These are phyloP conservation scores for Dipteronia dyeriana DNA, from an alignment of 345 rosid genomes.

Conservation along the genomic window DNA sequence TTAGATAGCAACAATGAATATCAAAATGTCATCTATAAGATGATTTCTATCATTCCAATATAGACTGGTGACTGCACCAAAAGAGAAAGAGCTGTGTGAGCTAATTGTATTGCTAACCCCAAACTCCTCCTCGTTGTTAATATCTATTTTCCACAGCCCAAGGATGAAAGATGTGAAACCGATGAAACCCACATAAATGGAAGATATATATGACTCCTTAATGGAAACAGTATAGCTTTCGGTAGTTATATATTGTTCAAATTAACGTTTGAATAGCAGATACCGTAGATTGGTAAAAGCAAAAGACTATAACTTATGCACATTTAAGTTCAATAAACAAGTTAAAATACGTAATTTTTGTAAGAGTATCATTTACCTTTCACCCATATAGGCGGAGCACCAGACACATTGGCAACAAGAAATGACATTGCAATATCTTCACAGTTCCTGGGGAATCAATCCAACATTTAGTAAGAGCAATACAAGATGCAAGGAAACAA, in stretches of 20 bases:
- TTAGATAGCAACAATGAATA: background rate
- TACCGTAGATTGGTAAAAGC: background rate
- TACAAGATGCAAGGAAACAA: conserved; percentile 14
- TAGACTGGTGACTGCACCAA: background rate
- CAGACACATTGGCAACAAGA: conserved; percentile 91
- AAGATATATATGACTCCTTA: background rate
- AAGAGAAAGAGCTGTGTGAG: no score
- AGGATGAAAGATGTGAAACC: background rate
- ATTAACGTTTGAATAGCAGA: background rate
- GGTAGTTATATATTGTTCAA: background rate
- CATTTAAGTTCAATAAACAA: background rate
- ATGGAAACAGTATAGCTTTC: background rate
- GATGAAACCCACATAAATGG: background rate
- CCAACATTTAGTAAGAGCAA: conserved; percentile 25
- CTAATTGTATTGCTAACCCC: background rate
- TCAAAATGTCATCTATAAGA: background rate
- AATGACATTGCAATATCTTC: conserved; percentile 99
- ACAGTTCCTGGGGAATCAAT: conserved; percentile 68
- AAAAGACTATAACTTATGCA: background rate
- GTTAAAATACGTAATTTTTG: background rate
- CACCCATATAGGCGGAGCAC: conserved; percentile 91
- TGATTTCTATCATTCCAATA: background rate
- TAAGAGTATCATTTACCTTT: conserved; percentile 55
- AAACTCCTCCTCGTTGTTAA: background rate
- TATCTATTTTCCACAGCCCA: background rate